Evolutionary conservation across 768 basidiomycete species (phyloP).

Genomic region (Boletellus emodensis): DNA sequence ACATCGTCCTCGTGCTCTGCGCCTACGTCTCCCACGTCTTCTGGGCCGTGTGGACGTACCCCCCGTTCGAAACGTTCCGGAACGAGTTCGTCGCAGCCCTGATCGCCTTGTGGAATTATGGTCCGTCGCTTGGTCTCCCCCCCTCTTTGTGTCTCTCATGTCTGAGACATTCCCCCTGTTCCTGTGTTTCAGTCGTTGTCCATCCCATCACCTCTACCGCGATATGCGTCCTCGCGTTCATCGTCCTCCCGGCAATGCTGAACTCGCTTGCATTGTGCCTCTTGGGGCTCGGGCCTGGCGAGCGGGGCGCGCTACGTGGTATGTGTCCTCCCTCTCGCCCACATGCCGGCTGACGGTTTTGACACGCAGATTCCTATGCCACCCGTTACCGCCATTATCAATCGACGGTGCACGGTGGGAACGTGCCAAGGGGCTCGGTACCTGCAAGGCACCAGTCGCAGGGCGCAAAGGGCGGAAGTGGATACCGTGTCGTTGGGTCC

Average conservation of each 20-base stretch:
- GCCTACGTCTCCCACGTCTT: constrained; percentile 6
- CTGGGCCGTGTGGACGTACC: constrained; percentile 15
- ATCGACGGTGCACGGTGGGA: constrained; percentile 16
- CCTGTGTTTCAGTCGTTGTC: neutral
- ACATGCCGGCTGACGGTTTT: neutral
- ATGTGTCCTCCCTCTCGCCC: neutral
- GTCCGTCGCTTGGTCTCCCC: constrained; percentile 6
- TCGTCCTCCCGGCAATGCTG: constrained; percentile 6
- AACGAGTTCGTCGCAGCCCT: constrained; percentile 10
- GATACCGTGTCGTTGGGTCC: neutral
- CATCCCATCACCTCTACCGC: constrained; percentile 11
- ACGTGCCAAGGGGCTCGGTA: constrained; percentile 6
- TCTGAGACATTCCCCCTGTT: neutral
- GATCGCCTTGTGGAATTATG: constrained; percentile 8
- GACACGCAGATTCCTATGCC: constrained; percentile 9
- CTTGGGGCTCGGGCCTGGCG: neutral
- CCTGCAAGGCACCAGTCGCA: constrained; percentile 13
- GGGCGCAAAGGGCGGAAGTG: neutral
- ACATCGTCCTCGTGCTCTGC: constrained; percentile 7
- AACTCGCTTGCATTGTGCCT: neutral
- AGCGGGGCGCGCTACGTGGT: constrained; percentile 9
- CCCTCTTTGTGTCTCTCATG: neutral
- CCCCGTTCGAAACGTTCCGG: constrained; percentile 22
- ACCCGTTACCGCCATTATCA: constrained; percentile 13
- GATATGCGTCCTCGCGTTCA: constrained; percentile 10